These are phyloP conservation scores for Wickerhamomyces hampshirensis DNA, from an alignment of 805 yeast genomes.

Conservation along the genomic window DNA sequence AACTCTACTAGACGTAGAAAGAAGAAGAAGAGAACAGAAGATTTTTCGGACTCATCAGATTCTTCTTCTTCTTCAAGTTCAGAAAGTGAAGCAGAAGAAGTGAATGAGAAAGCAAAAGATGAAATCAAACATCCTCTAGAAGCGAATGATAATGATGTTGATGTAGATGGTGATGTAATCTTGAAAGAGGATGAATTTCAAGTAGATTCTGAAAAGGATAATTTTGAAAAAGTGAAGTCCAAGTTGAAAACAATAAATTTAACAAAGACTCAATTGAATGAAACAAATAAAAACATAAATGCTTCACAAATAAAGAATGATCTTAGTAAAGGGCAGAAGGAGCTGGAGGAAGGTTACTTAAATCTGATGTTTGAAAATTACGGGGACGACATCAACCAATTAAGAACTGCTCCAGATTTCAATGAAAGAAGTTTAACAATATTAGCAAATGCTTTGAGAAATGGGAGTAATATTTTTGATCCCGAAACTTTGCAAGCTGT, in stretches of 20 bases:
- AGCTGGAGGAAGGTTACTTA: slow-evolving; percentile 47
- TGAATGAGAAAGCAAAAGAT: slow-evolving; percentile 5
- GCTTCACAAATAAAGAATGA: slow-evolving; percentile 26
- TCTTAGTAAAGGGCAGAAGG: slow-evolving; percentile 28
- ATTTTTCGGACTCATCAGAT: slow-evolving; percentile 51
- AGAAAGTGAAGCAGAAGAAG: slow-evolving; percentile 24
- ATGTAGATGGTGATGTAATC: slow-evolving; percentile 22
- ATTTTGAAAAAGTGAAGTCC: slow-evolving; percentile 9
- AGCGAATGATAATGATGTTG: slow-evolving; percentile 3
- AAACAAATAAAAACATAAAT: slow-evolving; percentile 25
- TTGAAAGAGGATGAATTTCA: slow-evolving; percentile 30
- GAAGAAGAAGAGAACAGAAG: slow-evolving; percentile 82
- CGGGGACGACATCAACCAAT: slow-evolving; percentile 34
- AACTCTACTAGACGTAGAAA: slow-evolving; percentile 44
- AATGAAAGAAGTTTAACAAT: slow-evolving; percentile 44
- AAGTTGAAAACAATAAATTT: slow-evolving; percentile 22
- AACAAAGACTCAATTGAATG: slow-evolving; percentile 32
- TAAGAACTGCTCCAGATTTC: slow-evolving; percentile 60
- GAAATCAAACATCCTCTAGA: slow-evolving; percentile 1
- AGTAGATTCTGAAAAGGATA: slow-evolving; percentile 9
- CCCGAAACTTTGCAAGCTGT: slow-evolving; percentile 20
- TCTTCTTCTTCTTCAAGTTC: slow-evolving; percentile 35
- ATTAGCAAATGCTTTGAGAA: slow-evolving; percentile 20
- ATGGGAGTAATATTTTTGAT: slow-evolving; percentile 19
- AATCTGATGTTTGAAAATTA: slow-evolving; percentile 52